phyloP scores from a whole-genome alignment of 2,329 filamentous ascomycete species.

The Cladobotryum protrusum region DNA sequence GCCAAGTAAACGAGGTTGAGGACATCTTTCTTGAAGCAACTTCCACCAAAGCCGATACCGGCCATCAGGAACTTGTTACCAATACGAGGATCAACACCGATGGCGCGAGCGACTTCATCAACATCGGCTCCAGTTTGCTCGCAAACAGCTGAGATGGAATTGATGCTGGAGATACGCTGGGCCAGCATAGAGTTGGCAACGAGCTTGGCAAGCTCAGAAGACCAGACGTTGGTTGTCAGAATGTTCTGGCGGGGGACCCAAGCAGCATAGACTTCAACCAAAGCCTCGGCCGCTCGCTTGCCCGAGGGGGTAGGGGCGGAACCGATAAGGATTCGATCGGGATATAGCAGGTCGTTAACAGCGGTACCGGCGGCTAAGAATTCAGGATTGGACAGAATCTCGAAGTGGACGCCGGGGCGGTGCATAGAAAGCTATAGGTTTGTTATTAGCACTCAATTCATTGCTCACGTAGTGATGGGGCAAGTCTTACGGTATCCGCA shows the following conservation, averaged over 20 bases:
- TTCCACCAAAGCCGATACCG: constrained; percentile 71
- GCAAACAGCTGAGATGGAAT: constrained; percentile 73
- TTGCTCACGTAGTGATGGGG: not conserved
- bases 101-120: constrained; percentile 61
- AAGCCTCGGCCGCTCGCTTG: constrained; percentile 53
- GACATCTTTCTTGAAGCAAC: constrained; percentile 78
- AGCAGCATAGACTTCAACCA: constrained; percentile 60
- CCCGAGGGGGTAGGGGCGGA: constrained; percentile 56
- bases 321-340: constrained; percentile 71
- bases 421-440: constrained; percentile 46
- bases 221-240: constrained; percentile 68
- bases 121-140: constrained; percentile 70
- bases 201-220: constrained; percentile 72
- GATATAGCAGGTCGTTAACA: constrained; percentile 61
- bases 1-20: constrained; percentile 68
- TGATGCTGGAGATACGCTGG: constrained; percentile 75
- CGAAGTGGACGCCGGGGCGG: constrained; percentile 59
- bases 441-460: constrained; percentile 1
- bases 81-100: constrained; percentile 66
- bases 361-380: constrained; percentile 75
- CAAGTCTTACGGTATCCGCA: constrained; percentile 53
- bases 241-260: constrained; percentile 66
- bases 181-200: constrained; percentile 76
- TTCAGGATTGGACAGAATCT: constrained; percentile 76
- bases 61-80: constrained; percentile 68